phyloP scores from a whole-genome alignment of 352 stramenopile genomes.

The Phytophthora palmivora region DNA sequence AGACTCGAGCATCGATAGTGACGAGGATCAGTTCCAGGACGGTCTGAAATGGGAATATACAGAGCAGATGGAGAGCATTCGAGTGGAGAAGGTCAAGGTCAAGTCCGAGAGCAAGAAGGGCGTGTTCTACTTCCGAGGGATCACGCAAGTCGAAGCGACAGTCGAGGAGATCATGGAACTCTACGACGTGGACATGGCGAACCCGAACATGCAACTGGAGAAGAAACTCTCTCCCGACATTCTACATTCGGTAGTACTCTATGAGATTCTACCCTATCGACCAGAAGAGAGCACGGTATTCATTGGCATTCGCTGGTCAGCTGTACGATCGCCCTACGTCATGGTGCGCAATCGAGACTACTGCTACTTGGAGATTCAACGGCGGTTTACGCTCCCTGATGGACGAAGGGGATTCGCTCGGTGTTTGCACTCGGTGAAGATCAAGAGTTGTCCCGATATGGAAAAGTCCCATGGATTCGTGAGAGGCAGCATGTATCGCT shows the following conservation, averaged over 20 bases:
- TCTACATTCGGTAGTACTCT: slow-evolving; percentile 81
- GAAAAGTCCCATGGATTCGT: slow-evolving; percentile 83
- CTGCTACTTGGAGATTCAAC: slow-evolving; percentile 82
- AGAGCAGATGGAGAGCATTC: slow-evolving; percentile 72
- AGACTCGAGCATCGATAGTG: slow-evolving; percentile 31
- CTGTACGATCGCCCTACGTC: slow-evolving; percentile 72
- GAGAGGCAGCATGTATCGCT: slow-evolving; percentile 84
- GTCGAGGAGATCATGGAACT: slow-evolving; percentile 80
- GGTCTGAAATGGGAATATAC: slow-evolving; percentile 77
- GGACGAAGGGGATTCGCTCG: slow-evolving; percentile 69
- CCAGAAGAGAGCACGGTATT: slow-evolving; percentile 61
- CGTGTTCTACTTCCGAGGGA: slow-evolving; percentile 76
- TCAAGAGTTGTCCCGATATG: slow-evolving; percentile 85
- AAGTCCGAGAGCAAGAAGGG: slow-evolving; percentile 62
- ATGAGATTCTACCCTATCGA: slow-evolving; percentile 75
- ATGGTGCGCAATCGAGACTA: slow-evolving; percentile 81
- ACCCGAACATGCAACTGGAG: slow-evolving; percentile 80
- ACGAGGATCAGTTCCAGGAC: slow-evolving; percentile 47
- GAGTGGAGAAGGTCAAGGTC: slow-evolving; percentile 83
- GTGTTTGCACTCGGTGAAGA: slow-evolving; percentile 87
- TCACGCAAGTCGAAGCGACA: slow-evolving; percentile 69
- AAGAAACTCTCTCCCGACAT: slow-evolving; percentile 77
- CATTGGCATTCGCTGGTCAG: slow-evolving; percentile 82
- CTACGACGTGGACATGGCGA: slow-evolving; percentile 74
- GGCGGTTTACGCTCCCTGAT: slow-evolving; percentile 65